Conservation (phyloP, 148 eudicot genomes). For the Dianthus caryophyllus region DNA sequence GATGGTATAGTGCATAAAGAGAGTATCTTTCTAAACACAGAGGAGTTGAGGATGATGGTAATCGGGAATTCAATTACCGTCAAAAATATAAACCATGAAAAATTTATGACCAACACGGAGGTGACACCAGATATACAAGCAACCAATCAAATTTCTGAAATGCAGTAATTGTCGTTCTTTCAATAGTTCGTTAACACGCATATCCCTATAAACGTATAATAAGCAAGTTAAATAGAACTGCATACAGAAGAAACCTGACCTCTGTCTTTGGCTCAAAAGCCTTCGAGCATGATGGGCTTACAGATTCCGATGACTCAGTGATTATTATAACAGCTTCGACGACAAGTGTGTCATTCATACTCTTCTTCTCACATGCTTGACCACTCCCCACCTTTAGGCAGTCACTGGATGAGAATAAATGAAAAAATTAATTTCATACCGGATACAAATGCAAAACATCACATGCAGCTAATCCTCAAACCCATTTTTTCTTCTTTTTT, state of each 20-base stretch:
- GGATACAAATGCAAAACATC: not conserved
- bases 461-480: not conserved
- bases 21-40: not conserved
- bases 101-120: not conserved
- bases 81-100: not conserved
- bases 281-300: conserved; percentile 50
- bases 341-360: conserved; percentile 27
- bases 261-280: conserved; percentile 52
- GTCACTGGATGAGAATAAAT: conserved; percentile 32
- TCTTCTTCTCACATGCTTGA: conserved; percentile 41
- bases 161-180: not conserved
- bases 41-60: not conserved
- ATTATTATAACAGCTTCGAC: conserved; percentile 72
- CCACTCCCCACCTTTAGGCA: conserved; percentile 68
- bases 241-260: conserved; percentile 35
- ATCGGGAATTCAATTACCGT: not conserved
- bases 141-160: not conserved
- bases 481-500: not conserved
- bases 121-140: not conserved
- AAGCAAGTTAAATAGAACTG: not conserved
- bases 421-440: not conserved
- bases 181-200: not conserved
- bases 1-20: not conserved
- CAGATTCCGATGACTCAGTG: conserved; percentile 40
- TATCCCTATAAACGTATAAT: not conserved